Evolutionary conservation across 1,139 yeast species (phyloP).

Genomic region (Scheffersomyces quercinus): DNA sequence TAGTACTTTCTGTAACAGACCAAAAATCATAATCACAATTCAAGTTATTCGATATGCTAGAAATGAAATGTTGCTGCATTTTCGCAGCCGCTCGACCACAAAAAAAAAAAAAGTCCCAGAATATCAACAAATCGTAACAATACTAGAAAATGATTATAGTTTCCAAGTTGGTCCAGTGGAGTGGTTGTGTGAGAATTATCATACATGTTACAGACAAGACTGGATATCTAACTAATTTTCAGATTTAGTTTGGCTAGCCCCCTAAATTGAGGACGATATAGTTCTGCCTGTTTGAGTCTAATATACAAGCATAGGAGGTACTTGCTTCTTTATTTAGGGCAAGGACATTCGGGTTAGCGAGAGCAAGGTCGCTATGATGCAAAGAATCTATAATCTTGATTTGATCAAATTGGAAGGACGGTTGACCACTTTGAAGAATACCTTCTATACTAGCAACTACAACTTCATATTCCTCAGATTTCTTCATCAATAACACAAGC

Average conservation of each 20-base stretch:
- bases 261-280: conserved; percentile 31
- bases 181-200: too few species aligned
- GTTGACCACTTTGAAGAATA: too few species aligned
- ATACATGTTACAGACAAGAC: too few species aligned
- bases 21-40: not conserved
- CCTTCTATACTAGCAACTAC: conserved; percentile 9
- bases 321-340: conserved; percentile 23
- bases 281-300: conserved; percentile 38
- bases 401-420: conserved; percentile 6
- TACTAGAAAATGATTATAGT: too few species aligned
- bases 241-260: not conserved
- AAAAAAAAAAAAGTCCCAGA: too few species aligned
- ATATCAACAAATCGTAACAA: too few species aligned
- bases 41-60: too few species aligned
- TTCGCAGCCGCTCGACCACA: too few species aligned
- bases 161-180: too few species aligned
- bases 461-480: conserved; percentile 4
- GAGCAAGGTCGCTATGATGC: conserved; percentile 5
- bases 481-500: conserved; percentile 13
- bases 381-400: conserved; percentile 6
- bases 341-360: conserved; percentile 22
- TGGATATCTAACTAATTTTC: too few species aligned
- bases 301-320: conserved; percentile 37
- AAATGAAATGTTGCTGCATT: too few species aligned
- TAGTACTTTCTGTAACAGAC: not conserved